Base-by-base conservation (phyloP, 768 basidiomycete genomes). In the Chalciporus sphaerocephalus region DNA sequence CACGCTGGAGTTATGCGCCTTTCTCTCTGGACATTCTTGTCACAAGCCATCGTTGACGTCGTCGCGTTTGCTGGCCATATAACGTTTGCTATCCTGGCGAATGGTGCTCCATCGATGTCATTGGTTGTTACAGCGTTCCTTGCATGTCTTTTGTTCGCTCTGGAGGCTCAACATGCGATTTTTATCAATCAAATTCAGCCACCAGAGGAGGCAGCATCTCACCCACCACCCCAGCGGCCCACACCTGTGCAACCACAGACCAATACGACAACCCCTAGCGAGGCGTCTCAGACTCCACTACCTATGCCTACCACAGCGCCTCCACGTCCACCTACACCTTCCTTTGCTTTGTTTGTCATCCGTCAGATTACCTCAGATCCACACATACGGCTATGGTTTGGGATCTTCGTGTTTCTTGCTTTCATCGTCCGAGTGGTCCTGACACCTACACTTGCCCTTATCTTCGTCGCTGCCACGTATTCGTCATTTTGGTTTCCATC, bases 11-110 rank as follows among this genome's bases (percentile, higher is more conserved):
- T 94, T 13, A 79, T 85, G 5, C 80, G 87, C 13, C 74, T 93
- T 8, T 94, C 91, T 2, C 72, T 86, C 6, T 92, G 88, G 85
- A 80, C 84, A 1, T 91, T 94, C 60, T 71, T 92, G 17, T 69
- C 82, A 6, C 90, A 93, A 64, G 78, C 85, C 5, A 77, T 83
- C 1, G 76, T 89, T 16, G 92, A 96, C 58, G 79, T 87, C 0
- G 81, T 92, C 34, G 81, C 87, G 0, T 94, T 95, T 60, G 87
- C 88, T 16, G 87, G 86, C 0, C 90, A 94, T 56, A 81, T 93
- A 43, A 93, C 91, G 0, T 85, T 95, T 47, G 90, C 88, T 4
- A 85, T 94, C 45, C 68, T 93, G 28, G 82, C 87, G 3, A 87
- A 93, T 50, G 91, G 91, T 34, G 71, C 83, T 23, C 79, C 90